Percentiles rank a stretch among this genome's conserved stretches.
Conservation (phyloP, 2,329 filamentous ascomycete species). For the Penicillium sp. region DNA sequence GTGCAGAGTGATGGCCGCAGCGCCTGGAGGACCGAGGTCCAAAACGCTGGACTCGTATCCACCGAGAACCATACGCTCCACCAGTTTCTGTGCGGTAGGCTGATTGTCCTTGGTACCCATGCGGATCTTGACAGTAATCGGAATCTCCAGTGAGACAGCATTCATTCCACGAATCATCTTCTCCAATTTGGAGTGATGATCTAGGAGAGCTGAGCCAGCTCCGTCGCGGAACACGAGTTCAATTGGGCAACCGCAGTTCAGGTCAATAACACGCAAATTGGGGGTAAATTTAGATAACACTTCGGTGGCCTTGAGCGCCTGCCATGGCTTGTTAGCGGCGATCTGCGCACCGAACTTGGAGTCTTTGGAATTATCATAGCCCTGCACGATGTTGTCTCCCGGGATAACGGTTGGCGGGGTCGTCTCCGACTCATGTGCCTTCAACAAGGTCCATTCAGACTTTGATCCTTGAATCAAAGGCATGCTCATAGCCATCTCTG, state of each 20-base stretch:
- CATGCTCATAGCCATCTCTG: slow-evolving; percentile 94
- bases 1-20: slow-evolving; percentile 93
- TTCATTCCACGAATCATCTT: slow-evolving; percentile 98
- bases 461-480: slow-evolving; percentile 86
- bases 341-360: slow-evolving; percentile 90
- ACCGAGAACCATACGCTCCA: slow-evolving; percentile 79
- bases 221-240: slow-evolving; percentile 87
- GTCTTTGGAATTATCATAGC: slow-evolving; percentile 79
- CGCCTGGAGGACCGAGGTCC: slow-evolving; percentile 70
- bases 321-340: slow-evolving; percentile 85
- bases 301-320: slow-evolving; percentile 84
- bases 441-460: slow-evolving; percentile 91
- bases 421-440: slow-evolving; percentile 81
- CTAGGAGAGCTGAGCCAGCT: slow-evolving; percentile 87
- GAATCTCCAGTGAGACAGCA: slow-evolving; percentile 80
- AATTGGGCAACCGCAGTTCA: slow-evolving; percentile 97
- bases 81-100: slow-evolving; percentile 74
- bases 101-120: slow-evolving; percentile 79
- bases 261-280: slow-evolving; percentile 80
- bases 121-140: slow-evolving; percentile 91
- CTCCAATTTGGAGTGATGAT: slow-evolving; percentile 80
- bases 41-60: slow-evolving; percentile 64
- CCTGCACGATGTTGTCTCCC: slow-evolving; percentile 57
- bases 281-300: slow-evolving; percentile 72
- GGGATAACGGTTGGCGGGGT: slow-evolving; percentile 63